Conservation (phyloP, 345 rosid genomes). For the Barbarea vulgaris region DNA sequence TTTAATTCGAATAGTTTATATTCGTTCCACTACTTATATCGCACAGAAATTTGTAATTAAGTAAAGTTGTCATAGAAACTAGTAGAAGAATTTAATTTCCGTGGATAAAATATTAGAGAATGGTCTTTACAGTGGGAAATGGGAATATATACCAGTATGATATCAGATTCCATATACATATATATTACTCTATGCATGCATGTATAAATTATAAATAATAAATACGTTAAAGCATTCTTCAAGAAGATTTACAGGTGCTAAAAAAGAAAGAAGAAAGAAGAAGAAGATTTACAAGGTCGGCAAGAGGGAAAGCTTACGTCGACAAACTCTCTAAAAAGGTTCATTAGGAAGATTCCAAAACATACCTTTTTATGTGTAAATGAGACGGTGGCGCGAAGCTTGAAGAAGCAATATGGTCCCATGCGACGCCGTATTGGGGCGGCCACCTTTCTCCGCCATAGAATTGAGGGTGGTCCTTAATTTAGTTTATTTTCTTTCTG, state of each 20-base stretch:
- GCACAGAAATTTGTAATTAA: neutral
- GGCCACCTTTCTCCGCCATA: conserved; percentile 28
- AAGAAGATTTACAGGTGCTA: conserved; percentile 4
- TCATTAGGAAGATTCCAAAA: conserved; percentile 20
- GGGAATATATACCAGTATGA: neutral
- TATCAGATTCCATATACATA: neutral
- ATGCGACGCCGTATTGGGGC: conserved; percentile 33
- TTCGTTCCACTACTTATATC: conserved; percentile 23
- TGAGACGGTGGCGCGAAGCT: conserved; percentile 35
- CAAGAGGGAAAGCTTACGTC: conserved; percentile 4
- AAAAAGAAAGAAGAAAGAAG: too few species aligned
- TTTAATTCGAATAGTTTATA: conserved; percentile 11
- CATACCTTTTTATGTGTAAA: conserved; percentile 2
- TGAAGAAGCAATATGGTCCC: conserved; percentile 33
- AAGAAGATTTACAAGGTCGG: conserved; percentile 6
- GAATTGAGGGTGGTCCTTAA: conserved; percentile 32
- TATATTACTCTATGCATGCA: neutral
- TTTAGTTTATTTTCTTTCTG: neutral
- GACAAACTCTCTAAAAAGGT: neutral
- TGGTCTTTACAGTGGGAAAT: conserved; percentile 4
- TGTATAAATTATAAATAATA: neutral
- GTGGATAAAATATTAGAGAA: conserved; percentile 10
- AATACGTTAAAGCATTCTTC: conserved; percentile 1
- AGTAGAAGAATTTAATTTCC: conserved; percentile 7
- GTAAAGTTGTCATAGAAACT: conserved; percentile 16